Evolutionary conservation across 352 stramenopile genomes (phyloP).

Genomic region (Pythium folliculosum): DNA sequence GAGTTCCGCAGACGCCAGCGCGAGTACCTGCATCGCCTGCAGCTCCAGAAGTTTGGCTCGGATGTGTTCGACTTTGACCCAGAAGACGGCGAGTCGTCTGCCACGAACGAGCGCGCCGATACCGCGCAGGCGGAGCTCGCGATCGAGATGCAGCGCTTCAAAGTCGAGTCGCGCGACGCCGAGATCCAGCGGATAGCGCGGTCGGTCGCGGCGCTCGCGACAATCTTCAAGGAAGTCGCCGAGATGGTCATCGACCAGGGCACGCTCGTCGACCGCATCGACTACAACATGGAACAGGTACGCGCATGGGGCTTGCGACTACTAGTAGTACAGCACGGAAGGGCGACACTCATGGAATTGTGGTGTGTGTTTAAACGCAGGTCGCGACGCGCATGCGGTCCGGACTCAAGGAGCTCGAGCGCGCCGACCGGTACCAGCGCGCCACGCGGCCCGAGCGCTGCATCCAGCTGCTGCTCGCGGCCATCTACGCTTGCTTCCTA

Average conservation of each 20-base stretch:
- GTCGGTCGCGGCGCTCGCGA: slow-evolving; percentile 63
- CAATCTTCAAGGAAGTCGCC: slow-evolving; percentile 79
- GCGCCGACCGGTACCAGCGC: slow-evolving; percentile 62
- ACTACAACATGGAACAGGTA: slow-evolving; percentile 89
- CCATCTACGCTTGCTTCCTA: slow-evolving; percentile 70
- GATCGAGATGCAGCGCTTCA: slow-evolving; percentile 40
- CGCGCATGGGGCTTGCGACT: too few relatives aligned
- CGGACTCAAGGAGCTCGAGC: slow-evolving; percentile 57
- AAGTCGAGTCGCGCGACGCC: slow-evolving; percentile 59
- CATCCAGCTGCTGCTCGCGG: slow-evolving; percentile 61
- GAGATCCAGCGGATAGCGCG: slow-evolving; percentile 82
- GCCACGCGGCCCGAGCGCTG: slow-evolving; percentile 72
- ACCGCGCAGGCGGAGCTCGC: slow-evolving; percentile 20
- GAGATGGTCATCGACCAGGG: slow-evolving; percentile 86
- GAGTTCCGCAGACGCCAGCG: slow-evolving; percentile 67
- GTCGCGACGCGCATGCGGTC: slow-evolving; percentile 60
- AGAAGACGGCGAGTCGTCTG: neutral
- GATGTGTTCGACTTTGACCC: slow-evolving; percentile 59
- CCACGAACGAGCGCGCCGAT: neutral
- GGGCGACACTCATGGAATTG: too few relatives aligned
- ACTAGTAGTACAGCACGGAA: neutral
- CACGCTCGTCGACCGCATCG: slow-evolving; percentile 81
- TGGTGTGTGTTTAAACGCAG: slow-evolving; percentile 25
- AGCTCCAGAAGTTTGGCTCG: slow-evolving; percentile 74
- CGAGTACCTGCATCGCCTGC: slow-evolving; percentile 71